Evolutionary conservation across 257 asterid species (phyloP).

Genomic region (Solanum appendiculatum): DNA sequence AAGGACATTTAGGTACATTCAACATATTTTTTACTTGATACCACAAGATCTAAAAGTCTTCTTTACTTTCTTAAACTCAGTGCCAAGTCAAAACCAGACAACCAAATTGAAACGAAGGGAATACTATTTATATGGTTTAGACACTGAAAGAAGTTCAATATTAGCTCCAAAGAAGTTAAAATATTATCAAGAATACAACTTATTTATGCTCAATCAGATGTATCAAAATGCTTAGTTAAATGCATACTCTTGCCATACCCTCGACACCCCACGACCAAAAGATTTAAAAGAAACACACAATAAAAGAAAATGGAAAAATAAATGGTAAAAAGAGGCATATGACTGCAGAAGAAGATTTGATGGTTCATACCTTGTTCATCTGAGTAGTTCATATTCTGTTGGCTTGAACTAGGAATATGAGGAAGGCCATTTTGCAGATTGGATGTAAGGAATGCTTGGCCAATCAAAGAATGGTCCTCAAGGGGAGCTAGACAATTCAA

Average conservation of each 20-base stretch:
- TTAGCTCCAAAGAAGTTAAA: neutral
- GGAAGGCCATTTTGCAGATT: conserved; percentile 20
- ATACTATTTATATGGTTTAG: neutral
- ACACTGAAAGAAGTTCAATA: neutral
- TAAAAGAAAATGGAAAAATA: neutral
- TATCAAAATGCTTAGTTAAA: neutral
- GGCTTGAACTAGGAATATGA: conserved; percentile 14
- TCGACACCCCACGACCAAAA: neutral
- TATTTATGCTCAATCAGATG: neutral
- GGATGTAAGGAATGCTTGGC: conserved; percentile 18
- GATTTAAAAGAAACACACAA: neutral
- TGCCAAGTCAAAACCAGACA: neutral
- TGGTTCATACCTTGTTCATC: conserved; percentile 42
- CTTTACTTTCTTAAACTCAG: neutral
- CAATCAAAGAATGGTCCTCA: conserved; percentile 23
- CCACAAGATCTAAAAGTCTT: neutral
- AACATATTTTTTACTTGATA: too few relatives aligned
- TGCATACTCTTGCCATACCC: neutral
- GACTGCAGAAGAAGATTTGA: neutral
- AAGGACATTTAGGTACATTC: neutral
- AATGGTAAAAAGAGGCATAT: neutral
- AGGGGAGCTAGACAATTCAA: conserved; percentile 25
- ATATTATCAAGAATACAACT: neutral
- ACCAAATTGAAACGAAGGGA: neutral
- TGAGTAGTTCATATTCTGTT: conserved; percentile 23